Evolutionary conservation across 108 stramenopile species (phyloP).

Genomic region (Cyclostephanos tholiformis): DNA sequence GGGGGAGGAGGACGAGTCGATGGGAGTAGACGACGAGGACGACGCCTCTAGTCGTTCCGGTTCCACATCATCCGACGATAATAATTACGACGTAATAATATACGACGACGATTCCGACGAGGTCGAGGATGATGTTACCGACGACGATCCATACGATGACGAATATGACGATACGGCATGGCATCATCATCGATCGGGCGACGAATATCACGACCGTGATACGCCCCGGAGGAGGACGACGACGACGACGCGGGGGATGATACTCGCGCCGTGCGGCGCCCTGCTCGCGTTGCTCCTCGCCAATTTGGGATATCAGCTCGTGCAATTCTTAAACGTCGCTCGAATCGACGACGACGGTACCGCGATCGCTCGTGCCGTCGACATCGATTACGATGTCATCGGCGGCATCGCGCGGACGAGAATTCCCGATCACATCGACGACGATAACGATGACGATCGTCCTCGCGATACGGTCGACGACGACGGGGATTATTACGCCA

Average conservation of each 20-base stretch:
- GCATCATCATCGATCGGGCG: neutral
- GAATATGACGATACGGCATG: neutral
- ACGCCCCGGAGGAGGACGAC: neutral
- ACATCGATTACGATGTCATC: neutral
- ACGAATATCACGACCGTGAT: neutral
- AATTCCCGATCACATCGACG: no score
- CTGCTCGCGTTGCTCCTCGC: slow-evolving; percentile 2
- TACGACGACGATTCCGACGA: neutral
- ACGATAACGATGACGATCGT: no score
- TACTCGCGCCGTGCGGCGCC: neutral
- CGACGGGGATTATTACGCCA: neutral
- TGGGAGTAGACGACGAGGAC: neutral
- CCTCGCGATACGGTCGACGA: neutral
- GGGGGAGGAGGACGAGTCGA: neutral
- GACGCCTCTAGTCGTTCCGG: no score
- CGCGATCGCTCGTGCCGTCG: neutral
- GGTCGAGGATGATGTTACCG: neutral
- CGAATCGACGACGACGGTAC: neutral
- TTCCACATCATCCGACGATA: no score
- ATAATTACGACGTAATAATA: neutral
- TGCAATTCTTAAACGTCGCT: neutral
- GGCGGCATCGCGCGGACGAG: no score
- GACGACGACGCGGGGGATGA: neutral
- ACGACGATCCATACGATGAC: neutral
- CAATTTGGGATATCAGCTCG: slow-evolving; percentile 13